These are phyloP conservation scores for Phoenix dactylifera DNA, from an alignment of 176 grass and related monocot species.

Conservation along the genomic window DNA sequence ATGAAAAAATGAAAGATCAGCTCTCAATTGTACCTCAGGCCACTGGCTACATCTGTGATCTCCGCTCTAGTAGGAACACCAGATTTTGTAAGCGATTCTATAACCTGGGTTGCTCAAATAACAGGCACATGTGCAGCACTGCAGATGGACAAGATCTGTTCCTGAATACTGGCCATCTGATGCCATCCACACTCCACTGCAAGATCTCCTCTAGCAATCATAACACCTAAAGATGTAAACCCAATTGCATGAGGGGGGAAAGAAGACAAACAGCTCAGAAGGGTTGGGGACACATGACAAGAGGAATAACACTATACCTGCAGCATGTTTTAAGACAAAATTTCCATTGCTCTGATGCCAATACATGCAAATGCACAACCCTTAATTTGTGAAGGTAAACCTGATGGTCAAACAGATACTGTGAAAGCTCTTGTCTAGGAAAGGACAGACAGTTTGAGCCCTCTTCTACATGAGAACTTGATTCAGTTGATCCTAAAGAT, in stretches of 20 bases:
- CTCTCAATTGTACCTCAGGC: background rate
- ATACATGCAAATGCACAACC: constrained; percentile 11
- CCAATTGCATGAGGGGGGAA: too few species aligned
- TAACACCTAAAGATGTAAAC: constrained; percentile 7
- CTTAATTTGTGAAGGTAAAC: constrained; percentile 1
- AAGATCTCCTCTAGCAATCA: constrained; percentile 21
- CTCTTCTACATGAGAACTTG: too few species aligned
- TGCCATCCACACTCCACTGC: constrained; percentile 22
- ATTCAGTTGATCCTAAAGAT: too few species aligned
- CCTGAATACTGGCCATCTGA: constrained; percentile 11
- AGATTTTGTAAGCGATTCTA: constrained; percentile 13
- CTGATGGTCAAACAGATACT: too few species aligned
- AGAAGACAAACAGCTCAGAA: too few species aligned
- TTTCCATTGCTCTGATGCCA: constrained; percentile 24
- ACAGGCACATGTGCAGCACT: constrained; percentile 14
- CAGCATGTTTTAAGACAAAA: constrained; percentile 9
- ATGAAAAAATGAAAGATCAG: background rate
- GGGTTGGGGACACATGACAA: background rate
- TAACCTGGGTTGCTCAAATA: constrained; percentile 16
- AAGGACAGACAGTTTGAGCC: too few species aligned
- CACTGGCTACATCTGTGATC: constrained; percentile 18
- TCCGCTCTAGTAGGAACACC: constrained; percentile 18
- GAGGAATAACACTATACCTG: constrained; percentile 2
- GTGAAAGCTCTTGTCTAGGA: too few species aligned
- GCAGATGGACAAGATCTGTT: constrained; percentile 9